These are phyloP conservation scores for Phytopythium cucurbitacearum DNA, from an alignment of 352 stramenopile genomes.

Conservation along the genomic window DNA sequence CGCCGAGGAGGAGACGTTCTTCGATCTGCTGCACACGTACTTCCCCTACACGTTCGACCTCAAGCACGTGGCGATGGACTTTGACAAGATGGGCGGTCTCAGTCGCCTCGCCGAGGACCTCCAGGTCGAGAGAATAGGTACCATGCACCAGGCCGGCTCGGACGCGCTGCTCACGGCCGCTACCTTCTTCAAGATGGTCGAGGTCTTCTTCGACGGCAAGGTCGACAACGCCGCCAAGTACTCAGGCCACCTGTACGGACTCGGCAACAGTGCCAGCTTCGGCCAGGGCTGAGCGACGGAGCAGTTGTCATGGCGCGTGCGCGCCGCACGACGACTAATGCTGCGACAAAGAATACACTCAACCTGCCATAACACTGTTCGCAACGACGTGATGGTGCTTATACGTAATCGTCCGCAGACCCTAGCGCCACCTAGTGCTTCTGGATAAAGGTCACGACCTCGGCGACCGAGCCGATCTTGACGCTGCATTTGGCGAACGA, in stretches of 20 bases:
- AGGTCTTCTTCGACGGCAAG: slow-evolving; percentile 85
- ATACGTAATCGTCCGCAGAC: not conserved
- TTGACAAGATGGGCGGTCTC: slow-evolving; percentile 97
- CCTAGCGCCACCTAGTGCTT: slow-evolving; percentile 41
- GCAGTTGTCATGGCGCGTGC: not conserved
- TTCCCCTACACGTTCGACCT: slow-evolving; percentile 99
- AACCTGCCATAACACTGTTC: not conserved
- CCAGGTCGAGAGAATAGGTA: slow-evolving; percentile 96
- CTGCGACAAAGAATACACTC: no score
- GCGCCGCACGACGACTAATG: no score
- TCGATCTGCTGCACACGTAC: slow-evolving; percentile 97
- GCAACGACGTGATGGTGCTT: not conserved
- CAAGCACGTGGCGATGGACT: slow-evolving; percentile 98
- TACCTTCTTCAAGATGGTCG: slow-evolving; percentile 91
- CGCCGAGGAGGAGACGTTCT: slow-evolving; percentile 92
- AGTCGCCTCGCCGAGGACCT: slow-evolving; percentile 96
- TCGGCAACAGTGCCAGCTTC: slow-evolving; percentile 51
- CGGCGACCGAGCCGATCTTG: slow-evolving; percentile 55
- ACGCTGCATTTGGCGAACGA: slow-evolving; percentile 69
- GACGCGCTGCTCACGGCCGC: slow-evolving; percentile 96
- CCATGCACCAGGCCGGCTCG: slow-evolving; percentile 98
- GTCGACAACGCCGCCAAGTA: slow-evolving; percentile 83
- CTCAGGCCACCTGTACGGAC: slow-evolving; percentile 81
- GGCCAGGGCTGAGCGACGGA: slow-evolving; percentile 1
- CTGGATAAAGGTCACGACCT: slow-evolving; percentile 69